Evolutionary conservation across 1,139 yeast species (phyloP), one percentile per base, ranked within the genome.

Genomic region (Taphrina deformans): DNA sequence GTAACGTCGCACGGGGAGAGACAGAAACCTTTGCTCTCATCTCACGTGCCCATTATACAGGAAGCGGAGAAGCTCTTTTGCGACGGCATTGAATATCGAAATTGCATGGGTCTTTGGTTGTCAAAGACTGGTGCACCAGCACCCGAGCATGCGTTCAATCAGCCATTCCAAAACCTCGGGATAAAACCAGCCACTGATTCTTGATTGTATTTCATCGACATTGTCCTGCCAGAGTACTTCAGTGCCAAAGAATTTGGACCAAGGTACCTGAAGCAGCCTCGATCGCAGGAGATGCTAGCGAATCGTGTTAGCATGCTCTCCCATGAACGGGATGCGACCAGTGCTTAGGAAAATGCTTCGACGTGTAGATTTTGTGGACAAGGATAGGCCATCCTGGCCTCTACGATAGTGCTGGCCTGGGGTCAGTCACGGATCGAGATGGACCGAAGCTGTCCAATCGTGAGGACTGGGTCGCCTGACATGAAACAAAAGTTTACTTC

Each of bases 41-140:
- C 63, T 14, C 56, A 59, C 38, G 56, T 14, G 18, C 56, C 63
- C 2, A 24, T 59, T 5, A 14, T 18, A 7, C 26, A n/a, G 23
- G 18, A 24, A 16, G 41, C 16, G 1, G 29, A 38, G 16, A 40
- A 26, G 2, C n/a, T 38, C 18, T 48, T 38, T 26, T 23, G 10
- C 29, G 21, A 24, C 7, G 63, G 56, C 31, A 29, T 50, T 9
- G 63, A 59, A 31, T 59, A 59, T 26, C 55, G 63, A 23, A 40
- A 48, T 26, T 59, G 63, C 33, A 23, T 48, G n/a, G 63, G 63
- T 18, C 40, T 59, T 10, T 59, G 63, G 63, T 41, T 59, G 24
- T 51, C 63, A 3, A 12, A 38, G 2, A 40, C 31, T 9, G 58
- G 58, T 14, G 33, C 9, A 24, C 33, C n/a, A 2, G 48, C 48